Evolutionary conservation across 2,329 filamentous ascomycete genomes (phyloP), one percentile per base, ranked within the genome.

Genomic region (Keithomyces neogunnii): DNA sequence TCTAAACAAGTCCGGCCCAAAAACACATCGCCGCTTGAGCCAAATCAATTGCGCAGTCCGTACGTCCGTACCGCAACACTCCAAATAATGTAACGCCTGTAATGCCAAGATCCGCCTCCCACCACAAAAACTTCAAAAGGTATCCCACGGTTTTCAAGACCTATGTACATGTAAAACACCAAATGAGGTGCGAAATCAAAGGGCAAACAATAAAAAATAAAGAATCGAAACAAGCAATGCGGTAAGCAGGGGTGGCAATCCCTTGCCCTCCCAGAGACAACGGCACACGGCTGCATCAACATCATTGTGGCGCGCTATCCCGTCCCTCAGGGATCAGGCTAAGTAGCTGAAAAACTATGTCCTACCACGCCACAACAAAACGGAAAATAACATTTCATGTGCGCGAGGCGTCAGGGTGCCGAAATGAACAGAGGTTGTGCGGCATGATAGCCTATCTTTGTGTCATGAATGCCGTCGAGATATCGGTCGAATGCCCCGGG

Each of bases 111-210:
- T 57, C 52, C 58, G 51, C 55, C n/a, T 40, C 38, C 38, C 8
- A 40, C 51, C 53, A 19, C 19, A 49, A 39, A 43, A 36, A 48
- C 33, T 38, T 55, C 54, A 5, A 39, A 49, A 59, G 59, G 56
- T 62, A 62, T 63, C 57, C 39, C 51, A 52, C 55, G 55, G 51
- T 61, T 38, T 38, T 13, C 11, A 48, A 56, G 58, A 59, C 53
- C 53, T 59, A 60, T 62, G 57, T 61, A 63, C 60, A 19, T 19
- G 19, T 19, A 65, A 50, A 58, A 52, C 56, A 53, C 55, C 55
- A 51, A 54, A 43, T 4, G 39, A n/a, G 28, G 33, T 7, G 11
- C 33, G 11, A 6, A 35, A 35, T 11, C 33, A 35, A 35, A 35
- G 33, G 33, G 33, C 19, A 19, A 19, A 19, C 19, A 19, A 19